Percentiles rank a stretch among this genome's conserved stretches.
phyloP scores from a whole-genome alignment of 2,329 filamentous ascomycete species.

The Metarhizium humberi region DNA sequence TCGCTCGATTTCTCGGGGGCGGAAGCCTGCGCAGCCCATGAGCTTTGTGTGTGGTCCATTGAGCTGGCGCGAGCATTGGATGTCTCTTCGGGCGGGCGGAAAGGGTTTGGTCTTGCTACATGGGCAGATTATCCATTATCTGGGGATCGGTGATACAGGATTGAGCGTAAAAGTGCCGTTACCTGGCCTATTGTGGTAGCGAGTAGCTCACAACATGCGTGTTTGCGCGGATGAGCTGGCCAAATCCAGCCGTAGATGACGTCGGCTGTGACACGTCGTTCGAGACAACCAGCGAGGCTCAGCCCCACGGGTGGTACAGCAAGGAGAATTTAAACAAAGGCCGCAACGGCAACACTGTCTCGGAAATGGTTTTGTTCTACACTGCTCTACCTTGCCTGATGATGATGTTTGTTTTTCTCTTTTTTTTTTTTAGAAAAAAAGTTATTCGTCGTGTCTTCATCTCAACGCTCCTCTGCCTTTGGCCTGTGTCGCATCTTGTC shows the following conservation, averaged over 20 bases:
- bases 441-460: too few relatives aligned
- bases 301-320: too few relatives aligned
- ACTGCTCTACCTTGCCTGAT: too few relatives aligned
- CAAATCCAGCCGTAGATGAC: not conserved
- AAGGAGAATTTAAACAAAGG: too few relatives aligned
- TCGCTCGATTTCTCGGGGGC: constrained; percentile 57
- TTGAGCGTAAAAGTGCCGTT: not conserved
- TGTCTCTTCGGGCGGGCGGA: constrained; percentile 5
- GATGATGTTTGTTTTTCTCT: too few relatives aligned
- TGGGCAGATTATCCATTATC: constrained; percentile 12
- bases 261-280: not conserved
- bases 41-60: constrained; percentile 39
- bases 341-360: too few relatives aligned
- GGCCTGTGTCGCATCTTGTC: too few relatives aligned
- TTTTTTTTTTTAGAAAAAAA: too few relatives aligned
- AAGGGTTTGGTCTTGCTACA: constrained; percentile 4
- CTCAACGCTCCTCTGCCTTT: too few relatives aligned
- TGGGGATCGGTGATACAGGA: not conserved
- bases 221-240: not conserved
- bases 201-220: not conserved
- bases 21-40: constrained; percentile 37
- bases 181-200: not conserved
- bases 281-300: too few relatives aligned
- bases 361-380: too few relatives aligned
- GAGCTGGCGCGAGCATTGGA: constrained; percentile 6